Evolutionary conservation across 306 rosid genomes (phyloP).

Genomic region (Inga laurina): DNA sequence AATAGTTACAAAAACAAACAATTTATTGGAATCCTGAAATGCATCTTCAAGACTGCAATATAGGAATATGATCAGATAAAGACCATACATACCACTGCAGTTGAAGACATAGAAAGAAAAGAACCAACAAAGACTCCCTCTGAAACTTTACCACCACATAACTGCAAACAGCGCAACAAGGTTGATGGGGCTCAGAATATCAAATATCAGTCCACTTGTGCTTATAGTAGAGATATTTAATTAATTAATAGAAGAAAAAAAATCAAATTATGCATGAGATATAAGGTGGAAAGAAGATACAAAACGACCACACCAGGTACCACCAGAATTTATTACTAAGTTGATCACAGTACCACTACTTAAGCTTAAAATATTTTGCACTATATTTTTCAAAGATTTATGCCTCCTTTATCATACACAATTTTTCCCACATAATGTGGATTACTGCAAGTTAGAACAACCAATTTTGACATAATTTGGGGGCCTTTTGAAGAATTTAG

Average conservation of each 20-base stretch:
- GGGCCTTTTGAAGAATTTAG: background rate
- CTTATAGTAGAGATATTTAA: constrained; percentile 20
- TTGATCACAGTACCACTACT: constrained; percentile 24
- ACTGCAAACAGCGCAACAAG: constrained; percentile 61
- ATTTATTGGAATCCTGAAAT: constrained; percentile 2
- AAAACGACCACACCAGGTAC: constrained; percentile 10
- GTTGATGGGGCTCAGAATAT: constrained; percentile 34
- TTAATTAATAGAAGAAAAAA: constrained; percentile 11
- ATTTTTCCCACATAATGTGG: background rate
- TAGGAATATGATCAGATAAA: constrained; percentile 11
- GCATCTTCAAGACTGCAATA: constrained; percentile 6
- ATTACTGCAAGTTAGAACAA: background rate
- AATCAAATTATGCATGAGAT: constrained; percentile 21
- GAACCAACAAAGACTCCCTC: constrained; percentile 94
- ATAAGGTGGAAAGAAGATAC: constrained; percentile 3
- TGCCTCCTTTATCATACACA: background rate
- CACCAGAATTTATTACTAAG: constrained; percentile 13
- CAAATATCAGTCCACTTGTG: constrained; percentile 32
- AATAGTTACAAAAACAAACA: constrained; percentile 22
- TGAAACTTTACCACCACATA: constrained; percentile 93
- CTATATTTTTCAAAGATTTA: background rate
- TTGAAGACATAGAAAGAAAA: constrained; percentile 93
- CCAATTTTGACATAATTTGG: background rate
- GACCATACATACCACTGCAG: constrained; percentile 88
- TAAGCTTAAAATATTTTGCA: constrained; percentile 5